phyloP scores from a whole-genome alignment of 2,329 filamentous ascomycete species.

The Penicillium corylophilum region DNA sequence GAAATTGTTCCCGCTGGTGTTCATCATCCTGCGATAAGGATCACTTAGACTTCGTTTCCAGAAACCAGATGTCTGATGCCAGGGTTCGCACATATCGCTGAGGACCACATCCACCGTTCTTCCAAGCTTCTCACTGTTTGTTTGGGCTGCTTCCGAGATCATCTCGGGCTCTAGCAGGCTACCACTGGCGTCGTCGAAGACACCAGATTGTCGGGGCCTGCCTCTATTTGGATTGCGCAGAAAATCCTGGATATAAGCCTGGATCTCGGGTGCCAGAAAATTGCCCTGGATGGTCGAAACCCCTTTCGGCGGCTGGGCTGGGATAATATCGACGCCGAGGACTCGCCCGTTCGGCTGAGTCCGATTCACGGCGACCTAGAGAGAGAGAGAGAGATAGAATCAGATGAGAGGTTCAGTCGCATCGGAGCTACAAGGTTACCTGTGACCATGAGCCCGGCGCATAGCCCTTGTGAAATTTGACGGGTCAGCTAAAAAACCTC shows the following conservation, averaged over 20 bases:
- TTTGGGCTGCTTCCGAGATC: background rate
- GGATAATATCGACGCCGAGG: slow-evolving; percentile 90
- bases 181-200: background rate
- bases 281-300: slow-evolving; percentile 96
- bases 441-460: slow-evolving; percentile 62
- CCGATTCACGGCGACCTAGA: slow-evolving; percentile 74
- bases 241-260: slow-evolving; percentile 72
- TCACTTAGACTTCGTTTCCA: slow-evolving; percentile 89
- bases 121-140: slow-evolving; percentile 30
- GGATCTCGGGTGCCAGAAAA: slow-evolving; percentile 75
- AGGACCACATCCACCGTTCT: slow-evolving; percentile 84
- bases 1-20: slow-evolving; percentile 85
- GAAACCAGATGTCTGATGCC: slow-evolving; percentile 75
- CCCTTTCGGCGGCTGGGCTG: slow-evolving; percentile 83
- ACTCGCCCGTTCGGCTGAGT: slow-evolving; percentile 76
- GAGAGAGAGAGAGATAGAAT: too few relatives aligned
- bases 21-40: slow-evolving; percentile 98
- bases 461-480: slow-evolving; percentile 38
- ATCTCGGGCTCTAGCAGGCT: slow-evolving; percentile 13
- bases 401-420: slow-evolving; percentile 4
- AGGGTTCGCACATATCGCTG: slow-evolving; percentile 99
- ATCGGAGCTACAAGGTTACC: slow-evolving; percentile 32
- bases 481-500: background rate
- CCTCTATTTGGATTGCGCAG: slow-evolving; percentile 64
- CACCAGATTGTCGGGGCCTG: slow-evolving; percentile 43